These are phyloP conservation scores for Leishmania martiniquensis DNA, from an alignment of 208 protist genomes.

Conservation along the genomic window DNA sequence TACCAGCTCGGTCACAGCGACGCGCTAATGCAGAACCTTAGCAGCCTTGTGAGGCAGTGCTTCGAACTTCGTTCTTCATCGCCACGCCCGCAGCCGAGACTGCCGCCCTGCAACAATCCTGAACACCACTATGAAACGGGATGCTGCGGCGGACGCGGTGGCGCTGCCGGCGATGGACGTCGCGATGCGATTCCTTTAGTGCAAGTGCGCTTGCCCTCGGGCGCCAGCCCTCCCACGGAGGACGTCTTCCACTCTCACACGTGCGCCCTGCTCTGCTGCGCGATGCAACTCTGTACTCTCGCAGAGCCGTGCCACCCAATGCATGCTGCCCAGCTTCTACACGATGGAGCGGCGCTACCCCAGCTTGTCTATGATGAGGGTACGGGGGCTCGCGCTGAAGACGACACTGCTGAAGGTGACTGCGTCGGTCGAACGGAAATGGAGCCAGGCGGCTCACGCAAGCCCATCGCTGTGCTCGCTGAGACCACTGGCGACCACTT, in stretches of 20 bases:
- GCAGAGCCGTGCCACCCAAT: not conserved
- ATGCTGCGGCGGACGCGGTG: not conserved
- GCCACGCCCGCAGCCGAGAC: not conserved
- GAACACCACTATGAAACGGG: not conserved
- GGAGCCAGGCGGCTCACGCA: not conserved
- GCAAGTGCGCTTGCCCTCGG: not conserved
- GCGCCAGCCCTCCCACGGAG: not conserved
- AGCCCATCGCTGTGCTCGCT: not conserved
- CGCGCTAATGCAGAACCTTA: not conserved
- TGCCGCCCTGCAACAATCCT: not conserved
- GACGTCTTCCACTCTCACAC: not conserved
- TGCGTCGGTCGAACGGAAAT: not conserved
- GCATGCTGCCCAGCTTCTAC: not conserved
- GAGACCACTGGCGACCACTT: not conserved
- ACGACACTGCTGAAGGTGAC: not conserved
- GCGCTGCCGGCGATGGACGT: not conserved
- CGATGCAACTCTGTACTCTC: not conserved
- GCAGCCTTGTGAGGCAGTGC: not conserved
- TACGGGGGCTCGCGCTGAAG: not conserved
- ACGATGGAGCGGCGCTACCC: not conserved
- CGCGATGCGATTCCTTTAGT: not conserved
- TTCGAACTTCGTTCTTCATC: not conserved
- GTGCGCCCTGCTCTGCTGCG: not conserved
- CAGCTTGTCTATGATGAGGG: not conserved
- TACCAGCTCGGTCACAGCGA: not conserved